These are phyloP conservation scores for Haberlea rhodopensis DNA, from an alignment of 257 asterid genomes.

Conservation along the genomic window DNA sequence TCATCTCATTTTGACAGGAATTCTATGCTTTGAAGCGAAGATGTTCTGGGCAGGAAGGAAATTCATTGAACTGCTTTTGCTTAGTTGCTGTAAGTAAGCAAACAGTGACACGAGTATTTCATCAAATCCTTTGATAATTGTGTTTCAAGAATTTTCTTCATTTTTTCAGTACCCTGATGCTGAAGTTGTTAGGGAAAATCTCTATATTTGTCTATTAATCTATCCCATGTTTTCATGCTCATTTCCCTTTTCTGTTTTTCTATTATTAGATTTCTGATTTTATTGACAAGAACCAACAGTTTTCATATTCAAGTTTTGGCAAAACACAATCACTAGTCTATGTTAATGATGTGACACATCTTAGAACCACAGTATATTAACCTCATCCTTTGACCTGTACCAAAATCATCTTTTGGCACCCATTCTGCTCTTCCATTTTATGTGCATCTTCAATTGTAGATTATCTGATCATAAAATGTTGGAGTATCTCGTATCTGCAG, in stretches of 20 bases:
- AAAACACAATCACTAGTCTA: not conserved
- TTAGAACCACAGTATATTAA: not conserved
- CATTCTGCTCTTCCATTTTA: conserved; percentile 1
- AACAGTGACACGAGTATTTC: conserved; percentile 8
- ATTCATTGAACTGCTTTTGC: conserved; percentile 79
- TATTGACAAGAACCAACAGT: not conserved
- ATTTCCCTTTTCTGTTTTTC: not conserved
- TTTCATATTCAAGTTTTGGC: not conserved
- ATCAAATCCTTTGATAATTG: conserved; percentile 14
- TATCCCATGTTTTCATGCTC: not conserved
- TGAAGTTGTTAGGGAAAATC: not conserved
- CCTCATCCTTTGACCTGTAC: conserved; percentile 15
- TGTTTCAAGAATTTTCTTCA: conserved; percentile 8
- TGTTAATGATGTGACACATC: conserved; percentile 3
- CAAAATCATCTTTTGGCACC: not conserved
- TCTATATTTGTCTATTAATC: not conserved
- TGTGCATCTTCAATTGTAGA: conserved; percentile 12
- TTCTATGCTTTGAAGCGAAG: conserved; percentile 81
- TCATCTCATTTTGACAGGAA: conserved; percentile 53
- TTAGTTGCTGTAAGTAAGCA: conserved; percentile 67
- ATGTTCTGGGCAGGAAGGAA: conserved; percentile 78
- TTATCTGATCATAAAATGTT: conserved; percentile 7
- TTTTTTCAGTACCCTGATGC: conserved; percentile 9
- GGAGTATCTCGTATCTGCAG: conserved; percentile 16
- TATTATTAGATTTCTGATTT: not conserved